A percentile compares a stretch with the other conserved stretches of the same genome.
These are phyloP conservation scores for Candida adriatica DNA, from an alignment of 805 yeast genomes.

Conservation along the genomic window DNA sequence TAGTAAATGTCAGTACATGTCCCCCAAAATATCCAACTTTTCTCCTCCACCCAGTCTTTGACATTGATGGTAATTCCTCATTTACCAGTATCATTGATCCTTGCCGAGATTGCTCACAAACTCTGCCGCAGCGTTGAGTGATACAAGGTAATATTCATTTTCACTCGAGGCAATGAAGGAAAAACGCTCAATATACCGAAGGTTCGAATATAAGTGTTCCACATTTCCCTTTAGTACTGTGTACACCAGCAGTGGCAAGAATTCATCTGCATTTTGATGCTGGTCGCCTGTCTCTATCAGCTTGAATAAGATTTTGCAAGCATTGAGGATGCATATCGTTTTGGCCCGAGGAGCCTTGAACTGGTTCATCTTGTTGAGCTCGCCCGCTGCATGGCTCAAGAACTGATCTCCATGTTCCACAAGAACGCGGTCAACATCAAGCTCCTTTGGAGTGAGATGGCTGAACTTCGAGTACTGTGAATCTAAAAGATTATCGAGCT, in stretches of 20 bases:
- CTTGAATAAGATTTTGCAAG: slow-evolving; percentile 90
- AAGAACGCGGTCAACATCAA: slow-evolving; percentile 61
- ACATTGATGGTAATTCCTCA: not conserved
- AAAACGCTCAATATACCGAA: slow-evolving; percentile 80
- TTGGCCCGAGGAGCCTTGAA: slow-evolving; percentile 95
- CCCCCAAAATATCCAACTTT: too few species aligned
- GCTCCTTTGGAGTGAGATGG: slow-evolving; percentile 59
- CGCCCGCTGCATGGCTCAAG: slow-evolving; percentile 61
- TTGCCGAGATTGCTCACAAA: slow-evolving; percentile 54
- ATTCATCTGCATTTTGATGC: slow-evolving; percentile 84
- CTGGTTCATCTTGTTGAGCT: slow-evolving; percentile 68
- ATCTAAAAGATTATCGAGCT: slow-evolving; percentile 47
- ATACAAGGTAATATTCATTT: slow-evolving; percentile 82
- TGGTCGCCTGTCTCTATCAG: slow-evolving; percentile 59
- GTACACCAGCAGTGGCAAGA: slow-evolving; percentile 82
- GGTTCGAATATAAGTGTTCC: slow-evolving; percentile 61
- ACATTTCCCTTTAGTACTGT: slow-evolving; percentile 69
- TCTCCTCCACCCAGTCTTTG: not conserved
- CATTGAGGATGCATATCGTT: slow-evolving; percentile 81
- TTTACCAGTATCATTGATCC: not conserved
- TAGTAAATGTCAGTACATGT: too few species aligned
- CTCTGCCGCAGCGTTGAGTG: slow-evolving; percentile 83
- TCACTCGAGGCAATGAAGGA: slow-evolving; percentile 78
- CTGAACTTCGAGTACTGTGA: slow-evolving; percentile 52
- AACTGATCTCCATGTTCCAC: slow-evolving; percentile 45